Conservation (phyloP, 306 rosid species). For the Cucumis sativus region DNA sequence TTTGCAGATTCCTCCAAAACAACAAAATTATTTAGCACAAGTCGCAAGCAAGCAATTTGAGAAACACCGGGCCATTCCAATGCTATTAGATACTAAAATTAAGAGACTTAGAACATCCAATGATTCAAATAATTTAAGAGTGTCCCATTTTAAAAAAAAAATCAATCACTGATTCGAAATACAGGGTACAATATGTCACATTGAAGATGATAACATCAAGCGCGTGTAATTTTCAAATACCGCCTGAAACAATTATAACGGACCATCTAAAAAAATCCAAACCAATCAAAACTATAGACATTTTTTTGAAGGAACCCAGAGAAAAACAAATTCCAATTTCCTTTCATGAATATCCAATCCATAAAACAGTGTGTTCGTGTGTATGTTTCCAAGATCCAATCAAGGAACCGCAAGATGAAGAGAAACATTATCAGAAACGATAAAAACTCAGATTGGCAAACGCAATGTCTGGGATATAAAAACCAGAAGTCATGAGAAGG, state of each 20-base stretch:
- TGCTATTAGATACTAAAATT: neutral
- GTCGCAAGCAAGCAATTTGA: neutral
- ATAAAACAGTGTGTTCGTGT: neutral
- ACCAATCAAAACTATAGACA: neutral
- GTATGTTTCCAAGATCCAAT: conserved; percentile 1
- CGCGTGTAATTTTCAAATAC: neutral
- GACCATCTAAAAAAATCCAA: neutral
- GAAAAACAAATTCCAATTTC: neutral
- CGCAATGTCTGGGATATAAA: conserved; percentile 4
- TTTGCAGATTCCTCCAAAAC: neutral
- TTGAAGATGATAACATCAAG: neutral
- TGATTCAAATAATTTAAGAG: neutral
- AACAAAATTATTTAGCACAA: neutral
- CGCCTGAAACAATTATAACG: neutral
- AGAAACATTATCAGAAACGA: neutral
- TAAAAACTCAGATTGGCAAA: neutral
- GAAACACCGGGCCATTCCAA: neutral
- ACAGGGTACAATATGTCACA: neutral
- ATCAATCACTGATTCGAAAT: neutral
- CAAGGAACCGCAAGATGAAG: neutral
- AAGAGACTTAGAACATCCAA: neutral
- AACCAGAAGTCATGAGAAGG: neutral
- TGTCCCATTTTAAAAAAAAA: neutral
- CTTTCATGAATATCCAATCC: neutral
- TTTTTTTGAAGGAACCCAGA: neutral